These are phyloP conservation scores for Musa beccarii DNA, from an alignment of 176 grass and related monocot genomes.

Conservation along the genomic window DNA sequence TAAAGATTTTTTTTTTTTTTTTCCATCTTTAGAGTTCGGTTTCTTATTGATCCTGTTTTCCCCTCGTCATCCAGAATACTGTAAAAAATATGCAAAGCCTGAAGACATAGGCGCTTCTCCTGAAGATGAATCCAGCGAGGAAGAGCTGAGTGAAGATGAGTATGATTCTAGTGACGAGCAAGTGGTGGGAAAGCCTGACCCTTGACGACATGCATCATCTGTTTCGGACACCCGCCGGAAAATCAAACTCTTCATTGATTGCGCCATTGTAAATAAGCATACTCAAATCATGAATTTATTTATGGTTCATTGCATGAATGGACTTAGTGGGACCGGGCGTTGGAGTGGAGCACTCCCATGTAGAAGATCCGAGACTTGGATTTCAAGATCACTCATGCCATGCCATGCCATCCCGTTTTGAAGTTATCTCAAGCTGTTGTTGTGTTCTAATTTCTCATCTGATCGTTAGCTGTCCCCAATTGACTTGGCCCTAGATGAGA, in stretches of 20 bases:
- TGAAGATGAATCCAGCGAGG: background rate
- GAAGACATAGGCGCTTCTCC: background rate
- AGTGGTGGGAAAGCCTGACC: conserved; percentile 1
- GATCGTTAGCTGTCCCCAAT: no score
- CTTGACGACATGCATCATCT: background rate
- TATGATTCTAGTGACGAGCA: conserved; percentile 14
- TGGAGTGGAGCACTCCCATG: no score
- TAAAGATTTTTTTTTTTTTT: background rate
- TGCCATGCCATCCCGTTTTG: no score
- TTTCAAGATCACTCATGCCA: no score
- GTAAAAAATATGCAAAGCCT: conserved; percentile 8
- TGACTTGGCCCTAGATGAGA: no score
- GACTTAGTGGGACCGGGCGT: background rate
- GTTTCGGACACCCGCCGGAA: background rate
- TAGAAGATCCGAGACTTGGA: no score
- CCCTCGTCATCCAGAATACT: background rate
- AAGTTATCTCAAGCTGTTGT: no score
- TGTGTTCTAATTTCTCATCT: no score
- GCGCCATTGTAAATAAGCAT: background rate
- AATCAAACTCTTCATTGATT: background rate
- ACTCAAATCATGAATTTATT: background rate
- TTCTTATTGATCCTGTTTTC: background rate
- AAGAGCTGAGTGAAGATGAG: conserved; percentile 9
- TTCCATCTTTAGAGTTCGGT: background rate
- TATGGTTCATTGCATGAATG: background rate